Evolutionary conservation across 176 grass and related monocot species (phyloP).

Genomic region (Triticum turgidum): DNA sequence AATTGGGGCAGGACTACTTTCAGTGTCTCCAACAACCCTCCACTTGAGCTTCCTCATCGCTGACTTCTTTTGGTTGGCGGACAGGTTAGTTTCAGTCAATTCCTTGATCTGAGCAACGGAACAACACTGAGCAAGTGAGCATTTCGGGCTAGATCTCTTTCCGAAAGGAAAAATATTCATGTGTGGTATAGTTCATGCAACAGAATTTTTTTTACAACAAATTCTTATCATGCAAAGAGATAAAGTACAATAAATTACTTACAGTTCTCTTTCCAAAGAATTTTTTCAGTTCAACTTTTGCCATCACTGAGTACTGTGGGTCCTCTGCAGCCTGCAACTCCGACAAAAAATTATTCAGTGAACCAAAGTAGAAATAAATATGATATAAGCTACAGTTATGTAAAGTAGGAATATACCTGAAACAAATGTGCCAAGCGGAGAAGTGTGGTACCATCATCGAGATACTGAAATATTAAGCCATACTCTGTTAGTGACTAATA

Average conservation of each 20-base stretch:
- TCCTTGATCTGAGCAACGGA: constrained; percentile 61
- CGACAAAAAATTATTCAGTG: neutral
- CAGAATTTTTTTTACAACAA: neutral
- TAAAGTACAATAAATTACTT: constrained; percentile 30
- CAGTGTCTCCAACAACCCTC: constrained; percentile 37
- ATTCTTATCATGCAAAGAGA: neutral
- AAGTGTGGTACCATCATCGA: constrained; percentile 77
- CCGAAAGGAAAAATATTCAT: neutral
- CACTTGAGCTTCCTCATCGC: constrained; percentile 71
- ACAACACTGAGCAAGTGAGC: neutral
- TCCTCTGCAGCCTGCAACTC: constrained; percentile 60
- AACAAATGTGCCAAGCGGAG: constrained; percentile 86
- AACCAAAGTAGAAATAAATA: constrained; percentile 4
- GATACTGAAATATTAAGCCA: constrained; percentile 50
- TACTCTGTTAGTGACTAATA: neutral
- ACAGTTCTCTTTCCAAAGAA: constrained; percentile 61
- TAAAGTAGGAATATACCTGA: constrained; percentile 45
- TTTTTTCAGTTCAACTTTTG: constrained; percentile 68
- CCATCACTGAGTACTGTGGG: constrained; percentile 56
- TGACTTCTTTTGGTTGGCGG: constrained; percentile 78
- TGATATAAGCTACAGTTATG: neutral
- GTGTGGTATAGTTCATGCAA: neutral
- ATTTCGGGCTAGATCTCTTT: neutral
- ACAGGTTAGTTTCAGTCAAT: constrained; percentile 70
- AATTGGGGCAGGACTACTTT: constrained; percentile 25